Base-by-base conservation (phyloP, 495 filamentous ascomycete species). In the Xylona heveae region DNA sequence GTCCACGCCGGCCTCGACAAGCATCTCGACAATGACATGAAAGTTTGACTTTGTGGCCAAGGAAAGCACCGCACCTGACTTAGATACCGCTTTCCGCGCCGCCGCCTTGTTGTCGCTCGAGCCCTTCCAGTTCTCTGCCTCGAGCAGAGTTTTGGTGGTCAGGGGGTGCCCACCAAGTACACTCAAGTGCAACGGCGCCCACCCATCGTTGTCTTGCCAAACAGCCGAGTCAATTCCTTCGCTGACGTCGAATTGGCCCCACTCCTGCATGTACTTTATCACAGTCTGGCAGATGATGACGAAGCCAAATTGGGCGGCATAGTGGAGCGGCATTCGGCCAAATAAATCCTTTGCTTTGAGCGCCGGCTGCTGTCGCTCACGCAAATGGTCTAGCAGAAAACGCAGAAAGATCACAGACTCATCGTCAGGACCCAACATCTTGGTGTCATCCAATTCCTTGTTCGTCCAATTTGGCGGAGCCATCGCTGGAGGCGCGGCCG, bases 251-350 rank as follows among this genome's bases (percentile, higher is more conserved):
- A 92, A 93, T 41, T 83, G 71, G 12, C 65, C 68, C 85, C 85
- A 97, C 14, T 68, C 66, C 42, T 79, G 76, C 67, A 97, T 80
- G 40, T 76, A 73, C 29, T 73, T 70, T 48, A 93, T 80, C 34
- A 97, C 59, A n/a, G 82, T 54, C 47, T 88, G 64, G 45, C 82
- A 92, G 6, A 94, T 71, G 28, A 74, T 66, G 16, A 79, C 77
- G 42, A 93, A 79, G 3, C 88, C 88, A 48, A 88, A 91, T 52
- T 94, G 81, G 0, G 88, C 88, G 3, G 81, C 85, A 50, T 97
- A 97, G 47, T 97, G 88, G 18, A 97, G 58, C 17, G 88, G 82
- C 21, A 82, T 69, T 6, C 88, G 79, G 4, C 82, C 83, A 30
- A 83, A 78, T 2, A 67, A 47, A 54, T 97, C 88, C 35, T 60